Conservation (phyloP, 768 basidiomycete genomes). For the Boletus sp. region DNA sequence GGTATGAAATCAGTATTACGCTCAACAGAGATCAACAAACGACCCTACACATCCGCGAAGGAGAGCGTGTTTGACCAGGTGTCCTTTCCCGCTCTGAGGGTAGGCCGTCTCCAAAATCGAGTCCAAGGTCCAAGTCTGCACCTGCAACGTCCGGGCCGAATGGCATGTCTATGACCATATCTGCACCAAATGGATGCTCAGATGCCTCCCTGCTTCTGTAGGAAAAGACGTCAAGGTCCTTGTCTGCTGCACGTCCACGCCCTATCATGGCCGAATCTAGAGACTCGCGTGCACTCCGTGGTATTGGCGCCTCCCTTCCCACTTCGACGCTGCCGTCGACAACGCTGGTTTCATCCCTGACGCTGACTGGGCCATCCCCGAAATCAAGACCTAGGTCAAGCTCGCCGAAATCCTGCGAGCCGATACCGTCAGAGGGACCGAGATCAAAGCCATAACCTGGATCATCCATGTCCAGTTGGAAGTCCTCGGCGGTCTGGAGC, state of each 20-base stretch:
- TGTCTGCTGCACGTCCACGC: slow-evolving; percentile 39
- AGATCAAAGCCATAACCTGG: slow-evolving; percentile 68
- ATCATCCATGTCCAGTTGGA: slow-evolving; percentile 60
- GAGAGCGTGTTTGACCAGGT: slow-evolving; percentile 55
- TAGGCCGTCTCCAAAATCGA: slow-evolving; percentile 62
- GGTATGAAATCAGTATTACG: slow-evolving; percentile 8
- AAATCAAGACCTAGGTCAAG: slow-evolving; percentile 77
- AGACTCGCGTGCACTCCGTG: slow-evolving; percentile 47
- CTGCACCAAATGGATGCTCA: slow-evolving; percentile 60
- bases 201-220: slow-evolving; percentile 60
- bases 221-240: slow-evolving; percentile 64
- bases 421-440: slow-evolving; percentile 77
- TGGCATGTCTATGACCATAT: slow-evolving; percentile 48
- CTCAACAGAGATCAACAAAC: neutral
- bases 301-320: slow-evolving; percentile 64
- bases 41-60: slow-evolving; percentile 66
- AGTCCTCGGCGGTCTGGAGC: slow-evolving; percentile 72
- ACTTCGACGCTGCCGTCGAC: slow-evolving; percentile 60
- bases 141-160: slow-evolving; percentile 48
- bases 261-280: slow-evolving; percentile 61
- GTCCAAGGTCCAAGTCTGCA: slow-evolving; percentile 64
- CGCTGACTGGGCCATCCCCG: slow-evolving; percentile 52
- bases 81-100: slow-evolving; percentile 48
- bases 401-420: slow-evolving; percentile 75
- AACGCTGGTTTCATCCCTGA: slow-evolving; percentile 47